A percentile compares a stretch with the other conserved stretches of the same genome.
These are phyloP conservation scores for Prunus davidiana DNA, from an alignment of 306 rosid genomes.

Conservation along the genomic window DNA sequence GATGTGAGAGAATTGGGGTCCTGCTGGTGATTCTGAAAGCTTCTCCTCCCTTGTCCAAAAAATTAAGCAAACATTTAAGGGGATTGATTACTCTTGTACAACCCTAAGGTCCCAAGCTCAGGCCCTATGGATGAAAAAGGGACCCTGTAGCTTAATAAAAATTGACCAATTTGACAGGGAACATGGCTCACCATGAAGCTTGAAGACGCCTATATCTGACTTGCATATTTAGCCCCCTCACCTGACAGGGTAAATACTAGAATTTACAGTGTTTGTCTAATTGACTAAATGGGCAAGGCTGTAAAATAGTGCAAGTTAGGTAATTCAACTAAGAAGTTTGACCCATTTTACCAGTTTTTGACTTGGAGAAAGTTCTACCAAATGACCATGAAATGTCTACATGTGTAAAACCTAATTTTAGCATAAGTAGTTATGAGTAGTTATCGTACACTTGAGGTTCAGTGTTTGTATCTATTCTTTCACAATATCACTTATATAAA, in stretches of 20 bases:
- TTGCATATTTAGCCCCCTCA: background rate
- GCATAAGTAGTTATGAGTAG: too few species aligned
- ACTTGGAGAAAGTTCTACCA: too few species aligned
- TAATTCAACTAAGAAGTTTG: too few species aligned
- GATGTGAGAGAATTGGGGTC: background rate
- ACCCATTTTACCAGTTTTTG: too few species aligned
- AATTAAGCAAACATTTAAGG: slow-evolving; percentile 6
- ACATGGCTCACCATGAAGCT: background rate
- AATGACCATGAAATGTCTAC: too few species aligned
- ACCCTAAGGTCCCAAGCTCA: background rate
- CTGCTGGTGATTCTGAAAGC: slow-evolving; percentile 10
- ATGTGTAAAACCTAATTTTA: too few species aligned
- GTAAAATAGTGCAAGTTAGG: too few species aligned
- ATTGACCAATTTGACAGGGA: background rate
- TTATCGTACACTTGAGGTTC: too few species aligned
- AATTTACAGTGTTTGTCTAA: too few species aligned
- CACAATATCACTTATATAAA: too few species aligned
- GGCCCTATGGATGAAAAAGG: background rate
- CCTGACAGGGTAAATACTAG: background rate
- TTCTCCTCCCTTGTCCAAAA: background rate
- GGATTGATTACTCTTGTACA: background rate
- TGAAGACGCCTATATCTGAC: background rate
- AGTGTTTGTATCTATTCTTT: rapidly evolving
- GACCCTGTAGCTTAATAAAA: background rate
- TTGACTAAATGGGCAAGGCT: too few species aligned